Base-by-base conservation (phyloP, 2,329 filamentous ascomycete genomes). In the Trichoderma sp. region DNA sequence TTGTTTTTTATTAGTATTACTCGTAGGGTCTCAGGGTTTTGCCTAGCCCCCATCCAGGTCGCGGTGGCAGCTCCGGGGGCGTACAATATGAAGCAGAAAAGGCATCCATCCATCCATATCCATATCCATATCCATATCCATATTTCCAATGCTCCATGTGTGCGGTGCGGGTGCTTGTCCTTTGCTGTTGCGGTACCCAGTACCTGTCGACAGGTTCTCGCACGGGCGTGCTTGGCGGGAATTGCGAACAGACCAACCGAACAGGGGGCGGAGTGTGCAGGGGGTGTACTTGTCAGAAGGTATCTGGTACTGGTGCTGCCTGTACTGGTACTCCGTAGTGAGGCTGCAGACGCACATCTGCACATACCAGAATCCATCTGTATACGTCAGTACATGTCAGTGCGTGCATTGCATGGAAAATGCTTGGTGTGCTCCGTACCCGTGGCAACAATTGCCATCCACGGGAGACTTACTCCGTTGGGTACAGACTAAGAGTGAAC, bases 321-420 rank as follows among this genome's bases (percentile, higher is more conserved):
- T 24, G 50, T 53, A 53, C n/a, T 12, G n/a, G n/a, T 53, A 53
- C 45, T 45, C 18, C 3, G 41, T 0, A 4, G 6, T 53, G 45
- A n/a, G n/a, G 45, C 50, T 56, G 50, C 50, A 56, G 29, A 21
- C 29, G 29, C 53, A 60, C 21, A 8, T 53, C 38, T 27, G 64
- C 38, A 59, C 59, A 72, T 33, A 45, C 29, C 60, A 63, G 60
- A 56, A 56, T 56, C 31, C 18, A 11, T 63, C 60, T 12, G 29
- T 56, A 24, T 24, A 21, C 56, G 69, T 72, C 69, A 63, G 69
- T 63, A 63, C 69, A 35, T 72, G 69, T 50, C 29, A 12, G 27
- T 53, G 38, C 41, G 18, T 21, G 64, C 64, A 29, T 56, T 56
- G 50, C 50, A 56, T 56, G 50, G 50, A 4, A 56, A 56, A 56